Conservation (phyloP, 1,284 basidiomycete species). For the Singerocomus rubriflavus region DNA sequence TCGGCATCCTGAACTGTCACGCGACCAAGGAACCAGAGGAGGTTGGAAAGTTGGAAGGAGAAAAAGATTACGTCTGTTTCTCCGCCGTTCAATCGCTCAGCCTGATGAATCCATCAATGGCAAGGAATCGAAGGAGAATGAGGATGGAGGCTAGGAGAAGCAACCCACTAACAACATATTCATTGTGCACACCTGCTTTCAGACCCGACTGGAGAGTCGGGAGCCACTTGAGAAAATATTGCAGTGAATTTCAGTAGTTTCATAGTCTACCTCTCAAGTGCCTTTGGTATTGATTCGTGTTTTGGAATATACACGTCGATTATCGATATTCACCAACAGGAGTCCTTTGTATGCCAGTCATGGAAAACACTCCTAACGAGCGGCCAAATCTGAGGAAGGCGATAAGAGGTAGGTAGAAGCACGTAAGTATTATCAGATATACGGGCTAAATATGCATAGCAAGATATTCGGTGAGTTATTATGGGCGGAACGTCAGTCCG, state of each 20-base stretch:
- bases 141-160: background rate
- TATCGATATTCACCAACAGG: no score
- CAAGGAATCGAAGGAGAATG: background rate
- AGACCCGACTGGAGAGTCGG: background rate
- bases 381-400: no score
- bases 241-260: background rate
- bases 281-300: no score
- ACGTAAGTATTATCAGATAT: no score
- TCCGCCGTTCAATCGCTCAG: conserved; percentile 1
- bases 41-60: conserved; percentile 17
- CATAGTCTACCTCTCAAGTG: no score
- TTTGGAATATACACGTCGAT: no score
- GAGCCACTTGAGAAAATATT: background rate
- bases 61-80: conserved; percentile 16
- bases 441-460: no score
- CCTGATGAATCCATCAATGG: background rate
- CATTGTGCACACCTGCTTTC: background rate
- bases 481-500: no score
- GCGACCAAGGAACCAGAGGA: conserved; percentile 10
- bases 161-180: background rate
- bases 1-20: conserved; percentile 21
- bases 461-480: no score
- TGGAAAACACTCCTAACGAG: no score
- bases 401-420: no score
- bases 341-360: no score